These are phyloP conservation scores for Fusarium miscanthi DNA, from an alignment of 2,329 filamentous ascomycete species.

Conservation along the genomic window DNA sequence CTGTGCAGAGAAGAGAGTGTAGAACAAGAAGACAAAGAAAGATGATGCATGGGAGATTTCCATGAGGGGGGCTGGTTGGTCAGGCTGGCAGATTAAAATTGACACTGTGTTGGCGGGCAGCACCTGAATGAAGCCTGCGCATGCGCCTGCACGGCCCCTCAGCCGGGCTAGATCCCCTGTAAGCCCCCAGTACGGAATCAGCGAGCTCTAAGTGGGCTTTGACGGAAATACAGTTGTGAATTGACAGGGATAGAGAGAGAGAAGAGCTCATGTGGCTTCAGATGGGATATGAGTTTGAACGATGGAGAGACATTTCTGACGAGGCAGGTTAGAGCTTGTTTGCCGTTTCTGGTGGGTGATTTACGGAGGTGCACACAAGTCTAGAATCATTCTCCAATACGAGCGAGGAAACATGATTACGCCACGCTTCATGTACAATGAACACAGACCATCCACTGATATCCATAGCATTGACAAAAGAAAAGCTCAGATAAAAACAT, in stretches of 20 bases:
- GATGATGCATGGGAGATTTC: conserved; percentile 31
- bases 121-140: conserved; percentile 29
- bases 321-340: conserved; percentile 32
- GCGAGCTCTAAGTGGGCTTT: conserved; percentile 33
- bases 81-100: conserved; percentile 9
- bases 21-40: conserved; percentile 28
- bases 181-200: conserved; percentile 24
- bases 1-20: conserved; percentile 32
- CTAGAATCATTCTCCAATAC: neutral
- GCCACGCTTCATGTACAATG: conserved; percentile 36
- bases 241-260: conserved; percentile 14
- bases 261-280: conserved; percentile 28
- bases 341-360: conserved; percentile 2
- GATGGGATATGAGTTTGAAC: conserved; percentile 32
- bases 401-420: conserved; percentile 23
- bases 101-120: conserved; percentile 40
- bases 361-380: conserved; percentile 1
- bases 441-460: neutral
- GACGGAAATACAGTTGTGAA: conserved; percentile 27
- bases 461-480: conserved; percentile 4
- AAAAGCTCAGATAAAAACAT: conserved; percentile 15
- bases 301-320: conserved; percentile 39
- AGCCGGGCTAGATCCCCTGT: conserved; percentile 23
- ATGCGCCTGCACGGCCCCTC: conserved; percentile 20
- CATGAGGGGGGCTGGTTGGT: conserved; percentile 40